Percentiles rank a stretch among this genome's conserved stretches.
These are phyloP conservation scores for Ogataea siamensis DNA, from an alignment of 805 yeast genomes.

Conservation along the genomic window DNA sequence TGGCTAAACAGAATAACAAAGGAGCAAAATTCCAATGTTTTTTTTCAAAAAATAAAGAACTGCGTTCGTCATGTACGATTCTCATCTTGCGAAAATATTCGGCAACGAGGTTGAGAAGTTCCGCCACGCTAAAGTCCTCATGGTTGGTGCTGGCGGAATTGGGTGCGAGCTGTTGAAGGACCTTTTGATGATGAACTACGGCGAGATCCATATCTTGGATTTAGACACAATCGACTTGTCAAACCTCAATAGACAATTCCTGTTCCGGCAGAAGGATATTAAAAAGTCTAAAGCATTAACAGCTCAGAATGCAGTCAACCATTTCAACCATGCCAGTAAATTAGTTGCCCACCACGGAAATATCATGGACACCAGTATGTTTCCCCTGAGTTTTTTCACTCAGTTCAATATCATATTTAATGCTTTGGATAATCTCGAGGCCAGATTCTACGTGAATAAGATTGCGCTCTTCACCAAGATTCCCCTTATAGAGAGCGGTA, in stretches of 20 bases:
- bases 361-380: conserved; percentile 71
- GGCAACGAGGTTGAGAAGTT: conserved; percentile 37
- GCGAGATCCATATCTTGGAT: conserved; percentile 90
- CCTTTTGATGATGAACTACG: conserved; percentile 72
- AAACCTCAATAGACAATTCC: conserved; percentile 88
- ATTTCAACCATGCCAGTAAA: conserved; percentile 64
- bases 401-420: conserved; percentile 81
- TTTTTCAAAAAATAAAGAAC: background rate
- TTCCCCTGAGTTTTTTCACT: conserved; percentile 73
- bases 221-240: conserved; percentile 92
- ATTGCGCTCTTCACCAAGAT: conserved; percentile 70
- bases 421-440: conserved; percentile 92
- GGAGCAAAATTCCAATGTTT: conserved; percentile 1
- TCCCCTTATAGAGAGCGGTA: conserved; percentile 90
- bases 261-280: conserved; percentile 86
- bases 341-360: conserved; percentile 82
- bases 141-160: conserved; percentile 97
- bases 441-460: conserved; percentile 84
- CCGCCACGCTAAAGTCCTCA: conserved; percentile 54
- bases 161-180: conserved; percentile 91
- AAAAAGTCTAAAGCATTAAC: conserved; percentile 84
- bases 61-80: conserved; percentile 16
- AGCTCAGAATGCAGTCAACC: conserved; percentile 76
- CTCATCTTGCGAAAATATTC: conserved; percentile 42
- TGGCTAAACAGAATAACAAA: conserved; percentile 5